Base-by-base conservation (phyloP, 768 basidiomycete genomes). In the Sarcomyxa edulis region DNA sequence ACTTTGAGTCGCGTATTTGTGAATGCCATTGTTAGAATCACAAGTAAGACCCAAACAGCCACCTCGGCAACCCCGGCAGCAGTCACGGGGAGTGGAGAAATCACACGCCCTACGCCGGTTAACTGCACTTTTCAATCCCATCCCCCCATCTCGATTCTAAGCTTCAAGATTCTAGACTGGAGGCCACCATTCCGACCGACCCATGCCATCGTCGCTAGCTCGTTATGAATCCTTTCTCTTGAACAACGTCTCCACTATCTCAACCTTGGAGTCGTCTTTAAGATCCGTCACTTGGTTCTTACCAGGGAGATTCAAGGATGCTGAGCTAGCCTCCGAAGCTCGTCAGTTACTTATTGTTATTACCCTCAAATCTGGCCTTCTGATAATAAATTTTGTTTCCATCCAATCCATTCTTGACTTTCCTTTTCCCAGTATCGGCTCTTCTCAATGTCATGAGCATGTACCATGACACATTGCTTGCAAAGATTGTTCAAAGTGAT, bases 231-330 rank as follows among this genome's bases (percentile, higher is more conserved):
- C 73, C 19, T 87, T 92, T 52, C 71, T 96, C 43, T 65, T 96
- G 42, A 74, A 81, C 40, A 96, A 97, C 62, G 80, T 87, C 16
- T 79, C 83, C 2, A 81, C 87, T 15, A 87, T 97, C 35, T 81
- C 85, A 14, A 77, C 81, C n/a, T 64, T 97, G 49, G 95, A 98
- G 61, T 90, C 86, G 12, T 80, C 85, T 19, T 62, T 98, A 47
- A 72, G 91, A 47, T 93, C 91, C 26, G 64, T 97, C 42, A 93
- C 92, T 32, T 98, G 94, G 93, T 81, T 98, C 51, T 66, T 98
- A 30, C 95, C 95, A 30, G 94, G 94, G 44, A 76, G 93, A 47
- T 97, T 98, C 75, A 92, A 91, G 62, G 94, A 97, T 72, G 92
- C 93, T 32, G 94, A 97, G 59, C 68, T 98, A 35, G 93, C 89